Evolutionary conservation across 2,329 filamentous ascomycete species (phyloP), one percentile per base, ranked within the genome.

Genomic region (Alternaria arbusti): DNA sequence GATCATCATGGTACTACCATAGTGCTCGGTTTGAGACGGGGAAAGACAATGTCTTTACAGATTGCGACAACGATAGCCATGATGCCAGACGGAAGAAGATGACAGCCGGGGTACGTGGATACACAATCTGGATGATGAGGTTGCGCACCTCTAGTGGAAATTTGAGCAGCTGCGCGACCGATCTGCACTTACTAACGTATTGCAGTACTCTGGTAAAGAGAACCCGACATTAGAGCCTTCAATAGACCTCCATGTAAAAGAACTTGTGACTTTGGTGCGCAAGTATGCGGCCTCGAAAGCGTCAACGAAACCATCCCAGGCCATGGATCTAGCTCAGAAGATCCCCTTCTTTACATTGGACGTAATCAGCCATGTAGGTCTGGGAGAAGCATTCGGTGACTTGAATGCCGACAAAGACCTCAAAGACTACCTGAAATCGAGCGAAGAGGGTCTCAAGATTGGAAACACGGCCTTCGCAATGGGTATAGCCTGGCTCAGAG

Each of bases 301-400:
- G 9, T 73, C 71, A 8, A 67, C 51, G 6, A 46, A 59, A 7
- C 43, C 65, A 40, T 75, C 82, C 5, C 81, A 70, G 1, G 70
- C 79, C 4, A 77, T 87, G 69, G 85, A 88, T 60, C 70, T 85
- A 55, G 83, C 80, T 3, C 75, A 76, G 6, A 85, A 86, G 63
- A 80, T 82, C 4, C 84, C 86, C 45, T 78, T 81, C 76, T 84
- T 88, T 58, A 86, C 86, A 0, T 76, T 88, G 5, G 87, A 89
- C 61, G 83, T 87, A 43, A 86, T 89, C 65, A 85, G 82, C 32
- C 82, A 83, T 46, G 71, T 89, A 5, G 84, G 84, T 0, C 84
- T 88, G 47, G 86, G 86, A 11, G 70, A 81, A 12, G 70, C 85
- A 0, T 87, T 87, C 64, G 86, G 86, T 5, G 84, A 84, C 67